Base-by-base conservation (phyloP, 2,329 filamentous ascomycete genomes). In the Penicillium psychrosexuale region DNA sequence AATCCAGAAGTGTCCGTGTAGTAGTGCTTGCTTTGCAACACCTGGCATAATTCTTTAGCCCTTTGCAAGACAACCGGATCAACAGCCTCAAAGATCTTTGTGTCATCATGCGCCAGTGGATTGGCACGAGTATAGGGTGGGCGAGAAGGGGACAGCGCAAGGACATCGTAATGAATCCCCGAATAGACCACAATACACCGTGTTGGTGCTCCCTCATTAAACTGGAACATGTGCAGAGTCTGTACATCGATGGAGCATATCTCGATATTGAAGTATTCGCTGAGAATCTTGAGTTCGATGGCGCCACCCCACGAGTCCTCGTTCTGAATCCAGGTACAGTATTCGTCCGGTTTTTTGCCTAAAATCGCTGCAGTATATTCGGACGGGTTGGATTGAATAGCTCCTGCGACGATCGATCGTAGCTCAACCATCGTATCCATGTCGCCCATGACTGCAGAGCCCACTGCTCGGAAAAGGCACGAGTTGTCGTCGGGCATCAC, bases 401-500 rank as follows among this genome's bases (percentile, higher is more conserved):
- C 84, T 48, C 88, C 84, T 2, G 90, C 91, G 19, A 96, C 86
- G 59, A 96, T 80, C 13, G 83, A 85, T 52, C 92, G 86, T 17
- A 97, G 79, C 65, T 89, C 86, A 0, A 80, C 83, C 84, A 89
- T 88, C 8, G 80, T 79, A 59, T 87, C 84, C 63, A 88, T 80
- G 1, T 79, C 78, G 31, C 84, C 82, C 46, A 90, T 83, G n/a
- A 96, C 81, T 3, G 89, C 89, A 51, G 87, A 88, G 15, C 90
- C 89, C 44, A 97, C 86, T 0, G 93, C 92, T 28, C 91, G 89
- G 74, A 97, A 97, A 66, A 97, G 85, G 75, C 93, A 97, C 55
- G 87, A 91, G 73, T 97, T 97, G 73, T 97, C 93, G 68, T 97
- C 93, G 5, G 92, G 91, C 93, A 97, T 97, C 47, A 97, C 90